Evolutionary conservation across 2,329 filamentous ascomycete genomes (phyloP), one percentile per base, ranked within the genome.

Genomic region (Dothiorella sarmentorum): DNA sequence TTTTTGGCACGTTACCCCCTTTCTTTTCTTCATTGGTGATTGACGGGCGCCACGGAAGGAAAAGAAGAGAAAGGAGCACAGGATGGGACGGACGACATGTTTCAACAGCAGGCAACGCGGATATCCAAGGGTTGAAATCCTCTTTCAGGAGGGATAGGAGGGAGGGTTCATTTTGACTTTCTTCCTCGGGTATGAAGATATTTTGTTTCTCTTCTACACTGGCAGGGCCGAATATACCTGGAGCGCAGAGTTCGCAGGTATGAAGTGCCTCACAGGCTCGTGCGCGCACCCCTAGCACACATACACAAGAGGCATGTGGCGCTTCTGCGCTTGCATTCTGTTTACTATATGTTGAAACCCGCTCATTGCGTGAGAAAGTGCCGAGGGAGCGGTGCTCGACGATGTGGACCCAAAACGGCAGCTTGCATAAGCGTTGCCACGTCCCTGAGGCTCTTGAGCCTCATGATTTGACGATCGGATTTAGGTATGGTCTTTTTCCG

Each of bases 61-160:
- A 53, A 53, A 53, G 49, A 53, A 11, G 49, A 53, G 49, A 53
- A 53, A 53, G 49, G 49, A 53, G 49, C 49, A 53, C 35, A 22
- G 49, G 49, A 53, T 17, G 20, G 49, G 35, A 53, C 7, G 42
- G 42, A 26, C 17, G 49, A 53, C 35, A 20, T 53, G 4, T 29
- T 53, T 53, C 27, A 29, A 37, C 31, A 51, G 22, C 33, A 38
- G 22, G 49, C 49, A 40, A 35, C 33, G 35, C 33, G 33, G 49
- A 53, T 53, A 53, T 53, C 24, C 49, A 53, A 11, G 35, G 35
- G 33, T 5, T 17, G 15, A 15, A 7, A 38, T 53, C 49, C 40
- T 40, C 49, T 40, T 2, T 29, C 4, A 53, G 49, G 33, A 53
- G 49, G 33, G 40, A 26, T n/a, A 53, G 49, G 35, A 53, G 35